These are phyloP conservation scores for Boletus reticuloceps DNA, from an alignment of 768 basidiomycete genomes.

Conservation along the genomic window DNA sequence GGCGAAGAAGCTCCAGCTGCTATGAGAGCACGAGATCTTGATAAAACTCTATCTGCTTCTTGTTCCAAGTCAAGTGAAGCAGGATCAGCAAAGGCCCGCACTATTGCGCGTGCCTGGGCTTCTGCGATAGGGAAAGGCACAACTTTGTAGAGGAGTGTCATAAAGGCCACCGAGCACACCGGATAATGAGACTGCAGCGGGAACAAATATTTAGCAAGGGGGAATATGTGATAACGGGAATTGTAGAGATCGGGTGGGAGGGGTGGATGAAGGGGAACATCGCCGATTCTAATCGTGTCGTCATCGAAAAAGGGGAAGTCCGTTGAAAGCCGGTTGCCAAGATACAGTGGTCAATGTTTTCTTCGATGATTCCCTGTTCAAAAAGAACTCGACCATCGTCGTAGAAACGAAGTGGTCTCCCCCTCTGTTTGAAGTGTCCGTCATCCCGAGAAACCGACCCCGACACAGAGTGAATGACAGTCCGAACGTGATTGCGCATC, in stretches of 20 bases:
- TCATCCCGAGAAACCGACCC: constrained; percentile 32
- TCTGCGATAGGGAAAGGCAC: constrained; percentile 78
- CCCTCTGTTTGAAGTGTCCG: constrained; percentile 40
- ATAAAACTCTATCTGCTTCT: constrained; percentile 49
- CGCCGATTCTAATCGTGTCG: constrained; percentile 31
- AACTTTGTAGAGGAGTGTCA: constrained; percentile 57
- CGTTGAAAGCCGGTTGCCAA: constrained; percentile 76
- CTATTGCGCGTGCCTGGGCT: constrained; percentile 66
- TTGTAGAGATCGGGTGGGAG: constrained; percentile 56
- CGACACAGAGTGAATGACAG: constrained; percentile 56
- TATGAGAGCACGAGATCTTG: constrained; percentile 46
- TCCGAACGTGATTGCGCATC: constrained; percentile 41
- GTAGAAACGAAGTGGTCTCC: constrained; percentile 41
- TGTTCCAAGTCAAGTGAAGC: constrained; percentile 43
- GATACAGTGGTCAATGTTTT: constrained; percentile 58
- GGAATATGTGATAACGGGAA: constrained; percentile 65
- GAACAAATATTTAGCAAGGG: constrained; percentile 68
- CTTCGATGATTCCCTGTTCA: constrained; percentile 55
- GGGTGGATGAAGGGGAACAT: constrained; percentile 47
- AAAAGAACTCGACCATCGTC: constrained; percentile 49
- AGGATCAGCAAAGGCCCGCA: constrained; percentile 54
- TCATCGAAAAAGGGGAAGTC: constrained; percentile 60
- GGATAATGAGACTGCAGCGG: constrained; percentile 50
- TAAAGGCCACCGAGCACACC: constrained; percentile 58
- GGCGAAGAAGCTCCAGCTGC: constrained; percentile 32